These are phyloP conservation scores for Gomphus bonarii DNA, from an alignment of 1,284 basidiomycete genomes.

Conservation along the genomic window DNA sequence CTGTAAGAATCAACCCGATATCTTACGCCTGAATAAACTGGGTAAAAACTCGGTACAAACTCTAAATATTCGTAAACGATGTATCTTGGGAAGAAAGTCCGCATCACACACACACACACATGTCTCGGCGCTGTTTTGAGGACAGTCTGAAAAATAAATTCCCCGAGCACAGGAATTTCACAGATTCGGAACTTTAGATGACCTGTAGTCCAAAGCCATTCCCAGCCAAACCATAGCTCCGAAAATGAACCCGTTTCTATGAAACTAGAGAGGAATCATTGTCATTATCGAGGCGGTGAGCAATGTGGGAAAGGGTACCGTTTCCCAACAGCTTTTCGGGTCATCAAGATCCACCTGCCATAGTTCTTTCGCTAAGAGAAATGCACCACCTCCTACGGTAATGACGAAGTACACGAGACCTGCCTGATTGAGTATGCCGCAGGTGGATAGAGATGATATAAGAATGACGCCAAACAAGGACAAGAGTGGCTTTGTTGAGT, in stretches of 20 bases:
- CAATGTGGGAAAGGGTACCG: neutral
- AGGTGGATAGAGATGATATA: neutral
- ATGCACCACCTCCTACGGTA: neutral
- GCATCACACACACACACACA: too few species aligned
- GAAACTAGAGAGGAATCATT: neutral
- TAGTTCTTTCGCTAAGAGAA: neutral
- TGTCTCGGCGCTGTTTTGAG: neutral
- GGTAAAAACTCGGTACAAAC: too few species aligned
- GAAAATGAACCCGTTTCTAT: neutral
- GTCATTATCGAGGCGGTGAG: neutral
- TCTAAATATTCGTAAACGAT: too few species aligned
- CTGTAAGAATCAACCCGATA: too few species aligned
- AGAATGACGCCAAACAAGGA: neutral
- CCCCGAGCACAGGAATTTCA: neutral
- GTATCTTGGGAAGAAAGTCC: too few species aligned
- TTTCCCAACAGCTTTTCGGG: neutral
- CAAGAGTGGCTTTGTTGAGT: conserved; percentile 20
- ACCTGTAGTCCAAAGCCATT: neutral
- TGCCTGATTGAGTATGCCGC: neutral
- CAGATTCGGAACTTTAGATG: neutral
- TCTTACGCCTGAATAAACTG: too few species aligned
- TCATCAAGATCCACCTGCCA: neutral
- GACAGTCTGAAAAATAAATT: neutral
- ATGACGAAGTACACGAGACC: neutral
- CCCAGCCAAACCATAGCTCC: neutral